A percentile compares a stretch with the other conserved stretches of the same genome.
phyloP scores from a whole-genome alignment of 2,329 filamentous ascomycete genomes.

The Cladophialophora carrionii region DNA sequence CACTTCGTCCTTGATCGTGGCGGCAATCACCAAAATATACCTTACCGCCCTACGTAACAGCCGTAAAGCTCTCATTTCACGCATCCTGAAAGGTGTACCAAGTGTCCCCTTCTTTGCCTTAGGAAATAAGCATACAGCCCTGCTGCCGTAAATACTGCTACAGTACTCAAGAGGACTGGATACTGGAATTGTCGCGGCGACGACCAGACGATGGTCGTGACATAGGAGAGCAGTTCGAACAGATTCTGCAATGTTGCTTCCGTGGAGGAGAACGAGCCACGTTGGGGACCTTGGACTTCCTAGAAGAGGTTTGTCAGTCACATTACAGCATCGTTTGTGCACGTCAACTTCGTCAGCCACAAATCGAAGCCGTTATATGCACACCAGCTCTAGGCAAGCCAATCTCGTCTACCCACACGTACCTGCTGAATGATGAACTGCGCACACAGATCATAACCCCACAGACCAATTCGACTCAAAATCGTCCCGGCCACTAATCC shows the following conservation, averaged over 20 bases:
- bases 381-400: neutral
- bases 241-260: constrained; percentile 70
- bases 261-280: constrained; percentile 70
- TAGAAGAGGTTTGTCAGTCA: neutral
- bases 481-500: constrained; percentile 57
- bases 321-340: no score
- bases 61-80: neutral
- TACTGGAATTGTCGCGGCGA: constrained; percentile 66
- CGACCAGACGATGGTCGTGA: constrained; percentile 66
- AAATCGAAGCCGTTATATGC: no score
- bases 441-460: constrained; percentile 64
- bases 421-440: constrained; percentile 61
- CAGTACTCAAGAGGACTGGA: constrained; percentile 63
- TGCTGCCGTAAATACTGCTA: constrained; percentile 56
- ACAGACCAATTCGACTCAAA: constrained; percentile 63
- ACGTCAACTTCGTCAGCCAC: no score
- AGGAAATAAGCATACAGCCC: constrained; percentile 49
- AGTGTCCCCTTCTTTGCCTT: constrained; percentile 61
- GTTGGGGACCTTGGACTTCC: constrained; percentile 43
- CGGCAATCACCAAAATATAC: neutral
- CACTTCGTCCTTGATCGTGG: neutral
- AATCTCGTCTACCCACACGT: neutral
- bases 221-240: constrained; percentile 71
- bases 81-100: constrained; percentile 55
- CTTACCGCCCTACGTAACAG: neutral